Conservation (phyloP, 2,329 filamentous ascomycete genomes). For the Cordyceps militaris region DNA sequence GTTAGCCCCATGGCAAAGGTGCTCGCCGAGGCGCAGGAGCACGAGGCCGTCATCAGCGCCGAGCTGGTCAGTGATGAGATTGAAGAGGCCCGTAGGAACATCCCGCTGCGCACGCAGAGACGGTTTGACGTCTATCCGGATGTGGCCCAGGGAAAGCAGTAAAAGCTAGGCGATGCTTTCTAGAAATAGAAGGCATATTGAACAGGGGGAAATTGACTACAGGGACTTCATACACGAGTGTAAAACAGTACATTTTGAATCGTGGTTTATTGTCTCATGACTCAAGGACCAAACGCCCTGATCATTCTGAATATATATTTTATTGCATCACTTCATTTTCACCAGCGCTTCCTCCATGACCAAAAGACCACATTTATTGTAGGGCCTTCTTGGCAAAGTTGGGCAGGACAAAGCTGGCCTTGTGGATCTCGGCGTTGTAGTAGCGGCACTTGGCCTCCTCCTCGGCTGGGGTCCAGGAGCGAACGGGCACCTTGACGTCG, state of each 20-base stretch:
- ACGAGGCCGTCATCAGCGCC: conserved; percentile 67
- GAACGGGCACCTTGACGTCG: conserved; percentile 78
- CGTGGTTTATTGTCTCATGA: not conserved
- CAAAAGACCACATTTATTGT: conserved; percentile 33
- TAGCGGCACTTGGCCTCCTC: conserved; percentile 91
- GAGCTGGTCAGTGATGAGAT: conserved; percentile 64
- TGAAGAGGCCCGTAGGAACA: conserved; percentile 68
- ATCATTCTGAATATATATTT: conserved; percentile 3
- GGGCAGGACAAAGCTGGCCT: conserved; percentile 86
- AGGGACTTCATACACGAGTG: not conserved
- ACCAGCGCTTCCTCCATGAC: not conserved
- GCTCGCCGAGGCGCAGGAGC: conserved; percentile 70
- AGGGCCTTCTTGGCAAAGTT: conserved; percentile 82
- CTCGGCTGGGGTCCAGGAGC: conserved; percentile 75
- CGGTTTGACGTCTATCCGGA: conserved; percentile 95
- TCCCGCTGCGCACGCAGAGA: conserved; percentile 77
- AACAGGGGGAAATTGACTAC: not conserved
- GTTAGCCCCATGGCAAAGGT: conserved; percentile 82
- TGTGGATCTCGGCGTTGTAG: conserved; percentile 96
- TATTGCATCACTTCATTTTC: not conserved
- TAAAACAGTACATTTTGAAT: not conserved
- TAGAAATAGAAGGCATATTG: not conserved
- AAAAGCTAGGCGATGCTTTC: not conserved
- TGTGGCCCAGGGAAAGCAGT: conserved; percentile 51
- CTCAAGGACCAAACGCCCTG: not conserved